A percentile compares a stretch with the other conserved stretches of the same genome.
Evolutionary conservation across 805 yeast species (phyloP).

Genomic region (Schwanniomyces sp.): DNA sequence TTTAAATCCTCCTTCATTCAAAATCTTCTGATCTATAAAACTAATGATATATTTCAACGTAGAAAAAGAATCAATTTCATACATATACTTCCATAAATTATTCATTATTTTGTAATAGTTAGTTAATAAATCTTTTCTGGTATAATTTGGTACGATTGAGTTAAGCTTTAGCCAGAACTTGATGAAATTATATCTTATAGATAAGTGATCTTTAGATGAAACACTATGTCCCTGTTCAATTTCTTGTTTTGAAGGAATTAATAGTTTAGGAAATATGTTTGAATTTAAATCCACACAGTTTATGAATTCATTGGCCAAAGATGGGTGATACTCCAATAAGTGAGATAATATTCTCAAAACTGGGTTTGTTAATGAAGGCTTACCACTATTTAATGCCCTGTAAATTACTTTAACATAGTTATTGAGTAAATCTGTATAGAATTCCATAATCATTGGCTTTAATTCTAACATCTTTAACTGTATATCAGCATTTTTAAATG

Average conservation of each 20-base stretch:
- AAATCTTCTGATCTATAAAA: conserved; percentile 49
- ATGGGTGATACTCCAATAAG: conserved; percentile 48
- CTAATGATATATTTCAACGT: conserved; percentile 41
- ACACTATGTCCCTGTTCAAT: conserved; percentile 33
- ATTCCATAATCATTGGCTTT: conserved; percentile 20
- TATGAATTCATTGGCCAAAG: conserved; percentile 55
- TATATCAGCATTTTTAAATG: background rate
- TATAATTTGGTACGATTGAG: conserved; percentile 47
- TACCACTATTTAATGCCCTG: conserved; percentile 59
- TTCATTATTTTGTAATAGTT: conserved; percentile 55
- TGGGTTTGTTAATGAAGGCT: conserved; percentile 62
- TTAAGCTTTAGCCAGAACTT: conserved; percentile 60
- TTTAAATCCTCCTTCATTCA: conserved; percentile 60
- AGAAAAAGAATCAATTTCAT: conserved; percentile 49
- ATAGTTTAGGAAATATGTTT: conserved; percentile 58
- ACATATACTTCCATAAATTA: conserved; percentile 65
- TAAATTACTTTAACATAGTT: conserved; percentile 64
- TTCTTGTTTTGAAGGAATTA: conserved; percentile 53
- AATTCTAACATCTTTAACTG: conserved; percentile 9
- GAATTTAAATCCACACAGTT: conserved; percentile 68
- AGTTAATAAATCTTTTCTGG: conserved; percentile 63
- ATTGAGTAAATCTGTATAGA: conserved; percentile 54
- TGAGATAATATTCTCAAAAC: conserved; percentile 56
- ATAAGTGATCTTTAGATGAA: conserved; percentile 18
- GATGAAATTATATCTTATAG: conserved; percentile 61